phyloP scores from a whole-genome alignment of 306 rosid genomes.

The Abrus pulchellus region DNA sequence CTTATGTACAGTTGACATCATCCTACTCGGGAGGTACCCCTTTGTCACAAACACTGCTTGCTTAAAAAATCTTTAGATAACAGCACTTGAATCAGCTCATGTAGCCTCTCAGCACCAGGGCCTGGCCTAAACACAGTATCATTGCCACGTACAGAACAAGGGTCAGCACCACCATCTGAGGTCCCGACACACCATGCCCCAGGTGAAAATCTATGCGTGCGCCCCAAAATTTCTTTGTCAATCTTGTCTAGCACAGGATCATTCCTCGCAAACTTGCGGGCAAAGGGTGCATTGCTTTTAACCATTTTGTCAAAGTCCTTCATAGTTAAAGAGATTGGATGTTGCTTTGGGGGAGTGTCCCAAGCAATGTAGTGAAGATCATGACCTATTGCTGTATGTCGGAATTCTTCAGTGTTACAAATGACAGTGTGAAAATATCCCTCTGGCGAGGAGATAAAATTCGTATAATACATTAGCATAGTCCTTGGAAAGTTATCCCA shows the following conservation, averaged over 20 bases:
- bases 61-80: conserved; percentile 70
- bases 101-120: conserved; percentile 79
- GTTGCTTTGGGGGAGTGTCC: conserved; percentile 99
- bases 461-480: conserved; percentile 86
- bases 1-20: conserved; percentile 67
- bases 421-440: conserved; percentile 93
- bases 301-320: conserved; percentile 90
- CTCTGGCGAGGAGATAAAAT: conserved; percentile 92
- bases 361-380: conserved; percentile 99
- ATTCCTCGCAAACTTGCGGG: conserved; percentile 82
- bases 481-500: conserved; percentile 98
- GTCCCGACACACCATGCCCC: conserved; percentile 92
- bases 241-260: conserved; percentile 89
- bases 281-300: conserved; percentile 85
- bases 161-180: conserved; percentile 73
- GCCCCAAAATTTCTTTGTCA: conserved; percentile 83
- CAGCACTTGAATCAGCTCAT: conserved; percentile 63
- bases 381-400: conserved; percentile 75
- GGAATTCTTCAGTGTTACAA: conserved; percentile 77
- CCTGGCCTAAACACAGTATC: conserved; percentile 80
- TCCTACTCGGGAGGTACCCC: conserved; percentile 40
- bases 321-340: conserved; percentile 74
- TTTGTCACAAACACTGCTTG: conserved; percentile 75
- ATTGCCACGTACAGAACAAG: conserved; percentile 77
- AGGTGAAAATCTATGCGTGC: conserved; percentile 70